These are phyloP conservation scores for Chaetoscypha palmicola DNA, from an alignment of 2,329 filamentous ascomycete genomes.

Conservation along the genomic window DNA sequence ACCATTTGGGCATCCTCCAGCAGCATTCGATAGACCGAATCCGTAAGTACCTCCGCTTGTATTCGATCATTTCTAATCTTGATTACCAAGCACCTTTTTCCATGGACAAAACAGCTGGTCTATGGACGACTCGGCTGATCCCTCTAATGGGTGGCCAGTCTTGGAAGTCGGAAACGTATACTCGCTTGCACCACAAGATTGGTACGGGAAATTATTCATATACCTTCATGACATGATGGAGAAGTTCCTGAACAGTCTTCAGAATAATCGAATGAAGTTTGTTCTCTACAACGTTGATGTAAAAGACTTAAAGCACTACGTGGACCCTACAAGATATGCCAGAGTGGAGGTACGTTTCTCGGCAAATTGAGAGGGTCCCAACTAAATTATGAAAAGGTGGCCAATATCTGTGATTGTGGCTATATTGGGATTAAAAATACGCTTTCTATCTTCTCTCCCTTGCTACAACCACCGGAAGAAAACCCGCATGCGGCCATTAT, in stretches of 20 bases:
- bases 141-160: slow-evolving; percentile 32
- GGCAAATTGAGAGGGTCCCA: not conserved
- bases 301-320: slow-evolving; percentile 17
- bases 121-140: slow-evolving; percentile 33
- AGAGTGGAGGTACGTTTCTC: slow-evolving; percentile 34
- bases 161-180: slow-evolving; percentile 23
- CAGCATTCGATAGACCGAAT: slow-evolving; percentile 34
- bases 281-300: slow-evolving; percentile 28
- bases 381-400: slow-evolving; percentile 26
- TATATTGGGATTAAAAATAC: slow-evolving; percentile 30
- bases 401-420: slow-evolving; percentile 35
- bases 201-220: slow-evolving; percentile 35
- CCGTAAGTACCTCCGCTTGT: slow-evolving; percentile 31
- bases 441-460: slow-evolving; percentile 26
- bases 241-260: slow-evolving; percentile 29
- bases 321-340: slow-evolving; percentile 25
- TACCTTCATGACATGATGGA: slow-evolving; percentile 29
- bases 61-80: slow-evolving; percentile 9
- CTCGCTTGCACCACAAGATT: slow-evolving; percentile 30
- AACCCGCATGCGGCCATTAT: slow-evolving; percentile 37
- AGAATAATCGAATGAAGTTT: slow-evolving; percentile 23
- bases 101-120: slow-evolving; percentile 29
- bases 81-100: slow-evolving; percentile 33
- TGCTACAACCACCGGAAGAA: slow-evolving; percentile 29
- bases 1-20: slow-evolving; percentile 7